Evolutionary conservation across 192 early-diverging fungal genomes (phyloP).

Genomic region (Entrophospora sp.): DNA sequence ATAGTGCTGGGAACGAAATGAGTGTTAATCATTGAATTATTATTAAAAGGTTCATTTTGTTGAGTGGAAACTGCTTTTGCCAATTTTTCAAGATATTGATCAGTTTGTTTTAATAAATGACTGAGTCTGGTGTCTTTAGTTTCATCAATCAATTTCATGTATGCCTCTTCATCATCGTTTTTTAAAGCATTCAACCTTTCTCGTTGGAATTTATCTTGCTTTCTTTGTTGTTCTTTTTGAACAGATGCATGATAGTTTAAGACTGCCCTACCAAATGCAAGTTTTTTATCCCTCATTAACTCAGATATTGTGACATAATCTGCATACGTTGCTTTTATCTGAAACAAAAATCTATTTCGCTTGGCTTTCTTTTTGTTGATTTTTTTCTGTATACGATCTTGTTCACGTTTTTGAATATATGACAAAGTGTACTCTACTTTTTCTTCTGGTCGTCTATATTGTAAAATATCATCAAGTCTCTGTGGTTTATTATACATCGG

Average conservation of each 20-base stretch:
- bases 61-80: slow-evolving; percentile 80
- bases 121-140: slow-evolving; percentile 95
- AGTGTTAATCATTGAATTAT: too few relatives aligned
- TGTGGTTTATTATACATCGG: not conserved
- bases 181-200: slow-evolving; percentile 95
- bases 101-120: slow-evolving; percentile 85
- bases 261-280: slow-evolving; percentile 71
- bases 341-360: slow-evolving; percentile 67
- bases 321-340: slow-evolving; percentile 62
- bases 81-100: slow-evolving; percentile 72
- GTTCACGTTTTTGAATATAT: slow-evolving; percentile 81
- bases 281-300: slow-evolving; percentile 53
- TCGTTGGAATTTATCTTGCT: slow-evolving; percentile 68
- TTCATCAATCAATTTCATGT: slow-evolving; percentile 88
- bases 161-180: slow-evolving; percentile 96
- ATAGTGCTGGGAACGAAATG: too few relatives aligned
- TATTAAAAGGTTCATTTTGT: slow-evolving; percentile 55
- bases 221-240: slow-evolving; percentile 91
- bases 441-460: slow-evolving; percentile 20
- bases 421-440: slow-evolving; percentile 72
- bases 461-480: too few relatives aligned
- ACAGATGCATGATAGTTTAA: slow-evolving; percentile 67
- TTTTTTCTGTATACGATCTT: slow-evolving; percentile 74
- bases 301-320: slow-evolving; percentile 69
- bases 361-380: slow-evolving; percentile 79